Evolutionary conservation across 768 basidiomycete genomes (phyloP), one percentile per base, ranked within the genome.

Genomic region (Lepiota brunneoincarnata): DNA sequence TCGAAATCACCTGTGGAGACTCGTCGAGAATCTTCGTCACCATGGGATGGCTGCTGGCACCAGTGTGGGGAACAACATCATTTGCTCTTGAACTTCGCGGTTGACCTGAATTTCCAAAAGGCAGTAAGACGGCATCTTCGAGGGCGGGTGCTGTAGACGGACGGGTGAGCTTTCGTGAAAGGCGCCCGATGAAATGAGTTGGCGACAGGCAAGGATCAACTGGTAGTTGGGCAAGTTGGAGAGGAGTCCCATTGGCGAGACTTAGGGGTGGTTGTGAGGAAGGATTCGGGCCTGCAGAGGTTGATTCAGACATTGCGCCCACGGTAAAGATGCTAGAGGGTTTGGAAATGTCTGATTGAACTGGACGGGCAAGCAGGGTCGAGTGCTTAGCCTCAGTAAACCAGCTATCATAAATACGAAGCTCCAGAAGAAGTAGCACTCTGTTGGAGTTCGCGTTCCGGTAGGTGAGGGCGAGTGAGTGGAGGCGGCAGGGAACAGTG

Each of bases 91-190:
- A 26, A 41, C 37, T 23, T 26, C 28, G 39, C 10, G 31, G 21
- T 41, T 55, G 59, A 38, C 55, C 24, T 15, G 68, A 56, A 6
- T 69, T 64, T 24, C 64, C 57, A 12, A 77, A 75, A 35, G 82
- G 80, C 24, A 83, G 64, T 23, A 80, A 63, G 7, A 62, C 34
- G 20, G 64, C 39, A 43, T 73, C 73, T 49, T 82, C 78, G 9
- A 73, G 69, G 46, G 78, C 62, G 10, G 74, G 72, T 2, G 74
- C 72, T 12, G 73, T 74, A 7, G 73, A 70, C 28, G 74, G 72
- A 38, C 72, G 65, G 46, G 58, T 46, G 17, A 58, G 55, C 43
- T 65, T 68, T 37, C 64, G 64, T n/a, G 63, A 31, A 9, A 46
- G 53, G 24, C 46, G 42, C 18, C 41, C 36, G 14, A 40, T 24